A percentile compares a stretch with the other conserved stretches of the same genome.
These are phyloP conservation scores for Sordariomycetes sp. DNA, from an alignment of 2,329 filamentous ascomycete species.

Conservation along the genomic window DNA sequence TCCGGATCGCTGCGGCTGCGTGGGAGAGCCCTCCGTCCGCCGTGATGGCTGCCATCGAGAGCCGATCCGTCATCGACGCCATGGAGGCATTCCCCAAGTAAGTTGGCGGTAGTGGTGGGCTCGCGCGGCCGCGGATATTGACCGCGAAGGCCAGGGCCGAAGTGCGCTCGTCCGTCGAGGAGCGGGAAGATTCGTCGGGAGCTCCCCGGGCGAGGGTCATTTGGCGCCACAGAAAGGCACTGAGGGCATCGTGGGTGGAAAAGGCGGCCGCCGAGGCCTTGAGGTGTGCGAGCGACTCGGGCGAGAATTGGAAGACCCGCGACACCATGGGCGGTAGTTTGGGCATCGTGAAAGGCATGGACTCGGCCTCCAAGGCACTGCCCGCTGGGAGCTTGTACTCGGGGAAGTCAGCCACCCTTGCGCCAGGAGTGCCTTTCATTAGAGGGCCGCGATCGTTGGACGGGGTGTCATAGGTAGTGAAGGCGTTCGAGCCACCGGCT, in stretches of 20 bases:
- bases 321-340: neutral
- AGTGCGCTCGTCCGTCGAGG: neutral
- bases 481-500: neutral
- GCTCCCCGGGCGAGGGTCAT: neutral
- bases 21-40: neutral
- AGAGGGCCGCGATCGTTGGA: neutral
- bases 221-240: neutral
- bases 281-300: neutral
- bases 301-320: neutral
- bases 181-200: neutral
- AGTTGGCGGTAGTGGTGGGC: neutral
- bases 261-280: neutral
- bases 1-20: neutral
- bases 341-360: neutral
- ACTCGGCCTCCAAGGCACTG: too few relatives aligned
- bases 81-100: conserved; percentile 1
- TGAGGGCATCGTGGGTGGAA: neutral
- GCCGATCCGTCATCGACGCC: neutral
- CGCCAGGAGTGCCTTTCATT: neutral
- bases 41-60: neutral
- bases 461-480: neutral
- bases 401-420: neutral
- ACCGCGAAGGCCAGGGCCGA: neutral
- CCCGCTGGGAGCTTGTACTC: neutral
- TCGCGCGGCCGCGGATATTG: neutral